Conservation (phyloP, 371 early-diverging fungal species). For the Apophysomyces ossiformis region DNA sequence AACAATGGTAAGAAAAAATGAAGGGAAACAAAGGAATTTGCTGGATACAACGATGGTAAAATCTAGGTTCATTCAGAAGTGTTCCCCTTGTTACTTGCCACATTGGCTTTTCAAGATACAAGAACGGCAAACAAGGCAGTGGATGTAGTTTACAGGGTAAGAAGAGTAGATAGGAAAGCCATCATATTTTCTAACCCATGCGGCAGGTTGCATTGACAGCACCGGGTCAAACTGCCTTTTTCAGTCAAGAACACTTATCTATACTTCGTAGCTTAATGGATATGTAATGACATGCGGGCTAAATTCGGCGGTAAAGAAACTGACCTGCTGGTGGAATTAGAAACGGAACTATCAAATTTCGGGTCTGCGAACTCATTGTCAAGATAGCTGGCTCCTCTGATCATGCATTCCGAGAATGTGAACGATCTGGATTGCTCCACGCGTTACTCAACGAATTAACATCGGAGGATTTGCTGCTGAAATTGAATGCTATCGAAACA, state of each 20-base stretch:
- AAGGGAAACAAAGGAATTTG: not conserved
- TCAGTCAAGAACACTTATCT: not conserved
- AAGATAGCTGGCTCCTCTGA: slow-evolving; percentile 44
- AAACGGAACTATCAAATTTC: slow-evolving; percentile 48
- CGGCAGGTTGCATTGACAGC: not conserved
- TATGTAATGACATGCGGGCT: not conserved
- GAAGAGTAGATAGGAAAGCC: not conserved
- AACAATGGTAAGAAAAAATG: slow-evolving; percentile 27
- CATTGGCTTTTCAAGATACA: slow-evolving; percentile 52
- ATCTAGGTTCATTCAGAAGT: slow-evolving; percentile 44
- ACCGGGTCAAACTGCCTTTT: slow-evolving; percentile 4
- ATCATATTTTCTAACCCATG: not conserved
- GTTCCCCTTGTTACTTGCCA: slow-evolving; percentile 36
- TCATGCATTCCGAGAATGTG: slow-evolving; percentile 42
- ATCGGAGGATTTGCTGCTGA: slow-evolving; percentile 47
- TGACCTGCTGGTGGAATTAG: slow-evolving; percentile 26
- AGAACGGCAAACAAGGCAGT: slow-evolving; percentile 43
- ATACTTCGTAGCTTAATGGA: not conserved
- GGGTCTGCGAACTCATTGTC: slow-evolving; percentile 54
- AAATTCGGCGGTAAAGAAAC: slow-evolving; percentile 9
- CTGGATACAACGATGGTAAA: too few species aligned
- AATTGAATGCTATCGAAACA: slow-evolving; percentile 57
- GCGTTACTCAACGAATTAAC: slow-evolving; percentile 35
- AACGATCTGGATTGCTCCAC: slow-evolving; percentile 37
- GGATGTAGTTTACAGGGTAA: slow-evolving; percentile 41